Base-by-base conservation (phyloP, 192 early-diverging fungal genomes). In the Lobosporangium transversale region DNA sequence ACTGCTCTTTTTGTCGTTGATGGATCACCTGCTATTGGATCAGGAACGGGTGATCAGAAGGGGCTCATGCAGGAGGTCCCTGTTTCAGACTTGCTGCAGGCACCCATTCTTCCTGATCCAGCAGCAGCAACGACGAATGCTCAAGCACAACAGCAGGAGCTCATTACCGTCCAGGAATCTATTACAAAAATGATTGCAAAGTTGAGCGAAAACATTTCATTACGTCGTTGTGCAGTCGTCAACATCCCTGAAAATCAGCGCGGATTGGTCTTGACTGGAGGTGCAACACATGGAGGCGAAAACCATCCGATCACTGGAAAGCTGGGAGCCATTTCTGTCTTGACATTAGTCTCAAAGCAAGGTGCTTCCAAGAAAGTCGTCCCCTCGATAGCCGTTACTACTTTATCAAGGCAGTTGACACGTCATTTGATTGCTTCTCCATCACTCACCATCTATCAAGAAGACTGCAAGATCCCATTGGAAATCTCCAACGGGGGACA, bases 381-480 rank as follows among this genome's bases (percentile, higher is more conserved):
- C 5, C 52, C 69, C 36, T 78, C 67, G 20, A 57, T 33, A 5
- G 58, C 48, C 9, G 74, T 94, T 35, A 79, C 66, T 29, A 89
- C 84, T 62, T 70, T 93, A 4, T 87, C 91, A 0, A 79, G 84
- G 48, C 88, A 93, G 44, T 68, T 97, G 20, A 93, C 96, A 1
- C 93, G 95, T 60, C 94, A 96, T 66, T 84, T 96, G 18, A 93
- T 94, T 53, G 94, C 94, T 12, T 95, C 90, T 47, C 86, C 80
- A 27, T 94, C 95, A 5, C 69, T 74, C 24, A 85, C 79, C 23
- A 71, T 86, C 11, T 67, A 84, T 31, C 82, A 89, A 54, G 82
- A 83, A 56, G 62, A 70, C 32, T 56, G 59, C 59, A 69, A 71
- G 40, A 68, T 63, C 26, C 58, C 75, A 26, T n/a, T 85, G 44